Evolutionary conservation across 441 rosid species (phyloP).

Genomic region (Populus trichocarpa): DNA sequence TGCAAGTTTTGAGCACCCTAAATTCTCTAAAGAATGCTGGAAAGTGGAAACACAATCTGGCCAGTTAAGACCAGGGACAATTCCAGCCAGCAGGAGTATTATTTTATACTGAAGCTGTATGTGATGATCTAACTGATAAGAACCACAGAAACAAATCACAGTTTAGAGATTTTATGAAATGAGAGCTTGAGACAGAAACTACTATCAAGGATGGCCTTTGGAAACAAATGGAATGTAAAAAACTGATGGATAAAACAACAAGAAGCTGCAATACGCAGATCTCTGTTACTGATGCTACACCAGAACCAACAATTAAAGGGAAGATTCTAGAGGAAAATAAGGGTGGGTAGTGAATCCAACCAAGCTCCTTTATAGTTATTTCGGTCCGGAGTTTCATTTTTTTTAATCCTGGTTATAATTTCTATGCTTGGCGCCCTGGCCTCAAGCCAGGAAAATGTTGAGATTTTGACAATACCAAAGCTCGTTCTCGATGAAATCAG

Average conservation of each 20-base stretch:
- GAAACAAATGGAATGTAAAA: background rate
- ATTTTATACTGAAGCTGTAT: too few species aligned
- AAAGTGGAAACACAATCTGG: background rate
- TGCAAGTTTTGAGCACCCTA: background rate
- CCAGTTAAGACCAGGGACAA: background rate
- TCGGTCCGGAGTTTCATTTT: background rate
- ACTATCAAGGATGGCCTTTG: too few species aligned
- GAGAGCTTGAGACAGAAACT: too few species aligned
- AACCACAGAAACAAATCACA: too few species aligned
- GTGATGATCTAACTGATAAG: too few species aligned
- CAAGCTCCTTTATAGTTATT: constrained; percentile 13
- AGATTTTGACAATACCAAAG: constrained; percentile 3
- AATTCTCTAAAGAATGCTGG: background rate
- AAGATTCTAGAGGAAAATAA: background rate
- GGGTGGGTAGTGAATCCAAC: constrained; percentile 29
- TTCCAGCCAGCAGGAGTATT: too few species aligned
- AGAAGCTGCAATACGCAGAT: background rate
- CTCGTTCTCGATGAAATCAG: background rate
- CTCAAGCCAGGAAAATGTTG: constrained; percentile 1
- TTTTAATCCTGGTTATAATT: background rate
- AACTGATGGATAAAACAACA: background rate
- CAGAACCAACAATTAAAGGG: background rate
- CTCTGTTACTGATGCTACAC: background rate
- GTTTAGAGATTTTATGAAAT: too few species aligned
- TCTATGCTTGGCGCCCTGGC: background rate